These are phyloP conservation scores for Cryptococcus sp. DNA, from an alignment of 1,284 basidiomycete genomes.

Conservation along the genomic window DNA sequence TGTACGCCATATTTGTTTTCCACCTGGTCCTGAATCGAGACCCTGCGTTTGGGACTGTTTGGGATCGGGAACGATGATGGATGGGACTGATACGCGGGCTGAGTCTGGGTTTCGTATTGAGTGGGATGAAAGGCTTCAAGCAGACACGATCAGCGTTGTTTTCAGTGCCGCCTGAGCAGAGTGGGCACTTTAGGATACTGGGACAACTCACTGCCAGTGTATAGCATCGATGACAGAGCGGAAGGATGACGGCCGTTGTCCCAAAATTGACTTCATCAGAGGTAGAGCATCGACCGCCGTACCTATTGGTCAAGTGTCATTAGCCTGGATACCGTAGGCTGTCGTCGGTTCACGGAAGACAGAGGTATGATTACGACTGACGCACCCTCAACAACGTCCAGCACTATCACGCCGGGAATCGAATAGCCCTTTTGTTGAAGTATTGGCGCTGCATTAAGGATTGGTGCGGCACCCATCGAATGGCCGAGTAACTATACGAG, in stretches of 20 bases:
- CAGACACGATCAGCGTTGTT: background rate
- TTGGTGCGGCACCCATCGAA: conserved; percentile 88
- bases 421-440: conserved; percentile 69
- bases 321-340: background rate
- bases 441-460: conserved; percentile 67
- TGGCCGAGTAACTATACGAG: conserved; percentile 74
- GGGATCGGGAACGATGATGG: conserved; percentile 63
- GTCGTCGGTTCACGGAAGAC: too few species aligned
- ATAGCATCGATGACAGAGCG: conserved; percentile 79
- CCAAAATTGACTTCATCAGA: conserved; percentile 86
- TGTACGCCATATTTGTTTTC: conserved; percentile 69
- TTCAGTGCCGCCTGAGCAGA: background rate
- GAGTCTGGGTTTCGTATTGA: conserved; percentile 77
- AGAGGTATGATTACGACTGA: too few species aligned
- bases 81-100: conserved; percentile 81
- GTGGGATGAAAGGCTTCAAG: conserved; percentile 66
- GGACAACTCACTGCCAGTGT: conserved; percentile 83
- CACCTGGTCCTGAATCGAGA: conserved; percentile 4
- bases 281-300: conserved; percentile 91
- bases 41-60: conserved; percentile 8
- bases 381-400: conserved; percentile 94
- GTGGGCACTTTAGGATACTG: background rate
- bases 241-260: conserved; percentile 81
- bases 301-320: conserved; percentile 58
- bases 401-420: conserved; percentile 78